Base-by-base conservation (phyloP, 2,329 filamentous ascomycete species). In the Cryphonectria radicalis region DNA sequence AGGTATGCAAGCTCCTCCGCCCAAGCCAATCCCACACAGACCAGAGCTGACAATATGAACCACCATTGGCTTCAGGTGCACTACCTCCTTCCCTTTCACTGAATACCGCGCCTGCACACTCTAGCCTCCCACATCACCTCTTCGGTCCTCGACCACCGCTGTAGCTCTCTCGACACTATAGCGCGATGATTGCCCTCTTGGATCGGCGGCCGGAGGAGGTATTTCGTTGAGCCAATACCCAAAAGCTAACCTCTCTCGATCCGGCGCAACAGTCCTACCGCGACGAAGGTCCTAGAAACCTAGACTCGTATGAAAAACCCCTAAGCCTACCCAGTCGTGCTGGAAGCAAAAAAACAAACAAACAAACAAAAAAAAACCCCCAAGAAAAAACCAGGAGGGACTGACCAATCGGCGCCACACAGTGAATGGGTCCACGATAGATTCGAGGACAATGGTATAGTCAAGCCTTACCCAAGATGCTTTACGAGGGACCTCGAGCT, bases 381-480 rank as follows among this genome's bases (percentile, higher is more conserved):
- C 62, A 37, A 46, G 42, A 32, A 4, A 32, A 32, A 32, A 32
- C 28, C 2, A 62, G 28, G 40, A 72, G 67, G 50, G 69, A 68
- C 77, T 81, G 73, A 81, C 76, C 69, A 62, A 40, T 69, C 68
- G 72, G 10, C 32, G 32, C 32, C 32, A 32, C 65, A 59, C 74
- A 93, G 93, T 79, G 94, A 97, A 85, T 98, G 95, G 95, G 93
- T 97, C 76, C 95, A 98, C 81, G 93, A 97, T 83, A 93, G 91
- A 79, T 97, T 90, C 80, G 93, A 96, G 80, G 93, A 93, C 78
- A 88, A 91, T 80, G 87, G 91, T 88, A 84, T 42, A 40, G 59
- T 60, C 14, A 40, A 37, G n/a, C n/a, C 59, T 25, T 32, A 4
- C 28, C 40, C 14, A 40, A 37, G 22, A 53, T 42, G 1, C 32